Evolutionary conservation across 768 basidiomycete species (phyloP).

Genomic region (Collybiopsis luxurians): DNA sequence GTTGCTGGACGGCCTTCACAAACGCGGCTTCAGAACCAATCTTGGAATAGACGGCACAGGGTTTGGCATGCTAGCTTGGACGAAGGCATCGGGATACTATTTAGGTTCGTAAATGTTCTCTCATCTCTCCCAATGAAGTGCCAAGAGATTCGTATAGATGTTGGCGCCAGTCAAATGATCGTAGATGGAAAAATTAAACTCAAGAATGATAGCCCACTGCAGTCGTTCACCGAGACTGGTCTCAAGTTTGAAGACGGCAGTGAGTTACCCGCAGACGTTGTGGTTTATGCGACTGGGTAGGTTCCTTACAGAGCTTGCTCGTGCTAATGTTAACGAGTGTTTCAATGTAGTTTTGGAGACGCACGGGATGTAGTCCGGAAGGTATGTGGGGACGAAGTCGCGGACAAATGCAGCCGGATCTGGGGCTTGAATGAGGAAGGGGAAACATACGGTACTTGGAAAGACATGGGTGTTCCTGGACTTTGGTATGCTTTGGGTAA

Average conservation of each 20-base stretch:
- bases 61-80: constrained; percentile 30
- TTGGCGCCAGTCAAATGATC: constrained; percentile 58
- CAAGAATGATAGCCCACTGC: constrained; percentile 55
- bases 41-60: constrained; percentile 43
- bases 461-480: constrained; percentile 48
- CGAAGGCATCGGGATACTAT: constrained; percentile 51
- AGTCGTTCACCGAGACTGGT: constrained; percentile 39
- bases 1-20: constrained; percentile 43
- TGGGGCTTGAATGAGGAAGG: constrained; percentile 69
- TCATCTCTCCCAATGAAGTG: background rate
- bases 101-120: constrained; percentile 33
- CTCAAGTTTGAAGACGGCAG: constrained; percentile 49
- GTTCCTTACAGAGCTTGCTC: constrained; percentile 5
- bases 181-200: constrained; percentile 70
- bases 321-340: background rate
- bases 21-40: constrained; percentile 45
- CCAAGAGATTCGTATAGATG: constrained; percentile 31
- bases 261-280: constrained; percentile 50
- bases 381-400: constrained; percentile 48
- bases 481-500: constrained; percentile 43
- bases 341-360: constrained; percentile 41
- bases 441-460: constrained; percentile 49
- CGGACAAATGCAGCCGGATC: constrained; percentile 41
- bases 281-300: constrained; percentile 60
- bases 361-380: constrained; percentile 31